Evolutionary conservation across 2,329 filamentous ascomycete species (phyloP), one percentile per base, ranked within the genome.

Genomic region (Talaromyces sp.): DNA sequence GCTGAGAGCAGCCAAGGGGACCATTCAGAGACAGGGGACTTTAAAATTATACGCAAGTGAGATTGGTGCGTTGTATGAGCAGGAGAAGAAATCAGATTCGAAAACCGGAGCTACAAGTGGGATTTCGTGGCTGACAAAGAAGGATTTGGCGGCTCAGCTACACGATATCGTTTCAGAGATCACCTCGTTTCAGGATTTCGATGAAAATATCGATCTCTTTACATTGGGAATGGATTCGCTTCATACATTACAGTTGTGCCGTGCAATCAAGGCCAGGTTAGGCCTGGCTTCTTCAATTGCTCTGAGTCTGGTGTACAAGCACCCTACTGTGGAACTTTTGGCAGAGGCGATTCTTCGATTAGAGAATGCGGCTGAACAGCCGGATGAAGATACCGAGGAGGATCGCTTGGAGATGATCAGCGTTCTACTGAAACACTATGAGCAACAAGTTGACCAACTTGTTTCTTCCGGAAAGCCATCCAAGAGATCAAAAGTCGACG

Each of bases 1-100:
- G 62, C 66, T 70, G 3, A 71, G 74, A 22, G 70, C 75, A 13
- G 70, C 70, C 0, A 79, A 81, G 63, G 78, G 78, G 1, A 79
- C 76, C 2, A 67, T 79, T 3, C 76, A 78, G 66, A 69, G 77
- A 35, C 10, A 22, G 14, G 14, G 10, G 4, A 75, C 74, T 8
- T 33, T 75, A 6, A 62, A 70, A 8, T 39, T 74, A 8, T 78
- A 78, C 57, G 65, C 67, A 5, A 24, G 68, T 0, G 74, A 78
- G 62, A 52, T 80, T 3, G 72, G 78, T 9, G 63, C 69, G 1
- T 63, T 80, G 1, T 80, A 48, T 3, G 45, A 19, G 43, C 43
- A 48, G 11, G 19, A 48, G 22, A 22, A 27, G 22, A 48, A 48
- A 27, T 11, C 22, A 14, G 45, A 80, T 62, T 14, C 11, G 9